Percentiles rank a stretch among this genome's conserved stretches.
phyloP scores from a whole-genome alignment of 352 stramenopile species.

The Pythium aphanidermatum region DNA sequence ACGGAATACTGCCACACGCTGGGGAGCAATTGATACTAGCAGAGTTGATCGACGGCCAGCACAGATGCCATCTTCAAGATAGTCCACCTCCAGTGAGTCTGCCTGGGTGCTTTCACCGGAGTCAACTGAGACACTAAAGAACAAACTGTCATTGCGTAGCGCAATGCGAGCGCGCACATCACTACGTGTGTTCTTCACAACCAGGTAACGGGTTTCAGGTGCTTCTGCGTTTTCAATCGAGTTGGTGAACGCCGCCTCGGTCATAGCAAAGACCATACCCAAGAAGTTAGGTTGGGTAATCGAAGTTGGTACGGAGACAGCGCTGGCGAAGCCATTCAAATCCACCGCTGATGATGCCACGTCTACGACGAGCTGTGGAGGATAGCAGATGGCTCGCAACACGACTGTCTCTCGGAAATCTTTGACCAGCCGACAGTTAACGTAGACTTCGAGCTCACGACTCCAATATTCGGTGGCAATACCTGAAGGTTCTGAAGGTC shows the following conservation, averaged over 20 bases:
- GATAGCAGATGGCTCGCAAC: slow-evolving; percentile 69
- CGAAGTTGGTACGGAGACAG: too few relatives aligned
- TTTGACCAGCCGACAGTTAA: slow-evolving; percentile 85
- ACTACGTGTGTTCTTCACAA: slow-evolving; percentile 70
- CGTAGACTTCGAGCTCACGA: slow-evolving; percentile 84
- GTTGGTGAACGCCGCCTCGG: slow-evolving; percentile 52
- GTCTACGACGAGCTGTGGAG: slow-evolving; percentile 68
- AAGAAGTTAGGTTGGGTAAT: slow-evolving; percentile 69
- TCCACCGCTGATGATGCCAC: slow-evolving; percentile 46
- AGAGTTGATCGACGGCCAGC: slow-evolving; percentile 56
- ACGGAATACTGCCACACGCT: slow-evolving; percentile 49
- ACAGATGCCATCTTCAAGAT: slow-evolving; percentile 68
- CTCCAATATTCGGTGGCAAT: slow-evolving; percentile 49
- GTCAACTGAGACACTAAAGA: slow-evolving; percentile 70
- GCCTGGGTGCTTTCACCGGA: slow-evolving; percentile 24
- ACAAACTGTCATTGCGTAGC: slow-evolving; percentile 81
- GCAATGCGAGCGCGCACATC: slow-evolving; percentile 64
- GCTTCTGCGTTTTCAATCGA: slow-evolving; percentile 22
- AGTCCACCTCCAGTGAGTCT: slow-evolving; percentile 43
- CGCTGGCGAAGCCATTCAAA: too few relatives aligned
- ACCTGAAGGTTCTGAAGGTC: slow-evolving; percentile 14
- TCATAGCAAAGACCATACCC: slow-evolving; percentile 73
- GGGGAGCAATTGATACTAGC: slow-evolving; percentile 62
- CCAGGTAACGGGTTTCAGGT: slow-evolving; percentile 54
- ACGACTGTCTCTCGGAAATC: slow-evolving; percentile 84